Conservation (phyloP, 441 rosid species). For the Rhodomyrtus psidioides region DNA sequence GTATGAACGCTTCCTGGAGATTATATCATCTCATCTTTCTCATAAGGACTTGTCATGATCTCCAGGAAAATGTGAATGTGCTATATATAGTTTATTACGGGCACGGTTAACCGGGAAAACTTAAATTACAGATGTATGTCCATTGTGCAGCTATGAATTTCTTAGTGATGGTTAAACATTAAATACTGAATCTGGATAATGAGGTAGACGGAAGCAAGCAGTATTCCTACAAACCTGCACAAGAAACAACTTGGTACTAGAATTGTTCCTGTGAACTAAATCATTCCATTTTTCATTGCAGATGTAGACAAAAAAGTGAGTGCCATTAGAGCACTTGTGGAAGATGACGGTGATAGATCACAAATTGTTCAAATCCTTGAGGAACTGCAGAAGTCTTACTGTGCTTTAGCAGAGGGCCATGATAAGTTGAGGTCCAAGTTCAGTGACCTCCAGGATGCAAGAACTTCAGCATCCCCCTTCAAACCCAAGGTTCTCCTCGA, state of each 20-base stretch:
- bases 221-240: neutral
- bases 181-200: neutral
- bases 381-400: slow-evolving; percentile 22
- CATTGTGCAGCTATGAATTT: neutral
- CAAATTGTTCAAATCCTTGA: slow-evolving; percentile 19
- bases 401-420: slow-evolving; percentile 23
- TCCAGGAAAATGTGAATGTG: neutral
- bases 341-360: neutral
- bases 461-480: neutral
- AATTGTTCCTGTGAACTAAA: neutral
- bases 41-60: neutral
- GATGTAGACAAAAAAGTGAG: slow-evolving; percentile 27
- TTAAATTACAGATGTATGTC: neutral
- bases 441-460: neutral
- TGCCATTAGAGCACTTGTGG: slow-evolving; percentile 17
- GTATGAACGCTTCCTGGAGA: neutral
- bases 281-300: slow-evolving; percentile 9
- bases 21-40: neutral
- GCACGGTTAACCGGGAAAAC: neutral
- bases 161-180: neutral
- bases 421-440: slow-evolving; percentile 23
- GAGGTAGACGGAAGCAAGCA: neutral
- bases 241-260: neutral
- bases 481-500: neutral
- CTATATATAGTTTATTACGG: neutral